Conservation (phyloP, 2,329 filamentous ascomycete species). For the Neofusicoccum laricinum region DNA sequence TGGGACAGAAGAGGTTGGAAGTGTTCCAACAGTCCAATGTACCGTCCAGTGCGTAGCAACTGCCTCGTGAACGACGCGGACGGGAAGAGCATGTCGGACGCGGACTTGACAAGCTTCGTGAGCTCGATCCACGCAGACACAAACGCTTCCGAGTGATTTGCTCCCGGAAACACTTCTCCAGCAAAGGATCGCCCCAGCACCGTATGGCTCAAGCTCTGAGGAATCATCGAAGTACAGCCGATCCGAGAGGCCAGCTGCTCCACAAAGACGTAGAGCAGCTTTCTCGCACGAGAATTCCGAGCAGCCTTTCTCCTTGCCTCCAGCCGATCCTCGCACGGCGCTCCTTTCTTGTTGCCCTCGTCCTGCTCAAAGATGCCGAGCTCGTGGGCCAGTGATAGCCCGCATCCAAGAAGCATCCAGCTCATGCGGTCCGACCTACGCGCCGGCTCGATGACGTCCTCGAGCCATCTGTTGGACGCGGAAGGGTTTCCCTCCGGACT, state of each 20-base stretch:
- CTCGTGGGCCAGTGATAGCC: slow-evolving; percentile 52
- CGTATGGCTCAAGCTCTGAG: slow-evolving; percentile 42
- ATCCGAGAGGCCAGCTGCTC: slow-evolving; percentile 52
- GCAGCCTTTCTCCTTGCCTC: slow-evolving; percentile 24
- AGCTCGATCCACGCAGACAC: slow-evolving; percentile 51
- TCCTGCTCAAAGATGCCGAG: slow-evolving; percentile 50
- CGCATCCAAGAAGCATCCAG: slow-evolving; percentile 58
- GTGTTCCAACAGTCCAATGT: slow-evolving; percentile 49
- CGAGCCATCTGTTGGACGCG: slow-evolving; percentile 46
- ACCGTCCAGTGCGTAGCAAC: slow-evolving; percentile 47
- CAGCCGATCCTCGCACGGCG: background rate
- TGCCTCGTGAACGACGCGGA: slow-evolving; percentile 39
- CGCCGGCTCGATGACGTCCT: slow-evolving; percentile 55
- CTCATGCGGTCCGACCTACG: slow-evolving; percentile 58
- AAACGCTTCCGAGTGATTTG: slow-evolving; percentile 27
- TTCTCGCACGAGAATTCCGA: slow-evolving; percentile 37
- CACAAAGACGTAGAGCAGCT: slow-evolving; percentile 47
- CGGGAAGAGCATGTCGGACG: slow-evolving; percentile 54
- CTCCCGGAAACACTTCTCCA: slow-evolving; percentile 3
- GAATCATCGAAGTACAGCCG: slow-evolving; percentile 52
- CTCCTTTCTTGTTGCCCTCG: slow-evolving; percentile 20
- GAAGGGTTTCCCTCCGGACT: slow-evolving; percentile 31
- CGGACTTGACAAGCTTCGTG: slow-evolving; percentile 47
- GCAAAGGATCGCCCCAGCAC: slow-evolving; percentile 33
- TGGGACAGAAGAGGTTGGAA: slow-evolving; percentile 41